phyloP scores from a whole-genome alignment of 352 stramenopile genomes.

The Phytophthora pseudosyringae region DNA sequence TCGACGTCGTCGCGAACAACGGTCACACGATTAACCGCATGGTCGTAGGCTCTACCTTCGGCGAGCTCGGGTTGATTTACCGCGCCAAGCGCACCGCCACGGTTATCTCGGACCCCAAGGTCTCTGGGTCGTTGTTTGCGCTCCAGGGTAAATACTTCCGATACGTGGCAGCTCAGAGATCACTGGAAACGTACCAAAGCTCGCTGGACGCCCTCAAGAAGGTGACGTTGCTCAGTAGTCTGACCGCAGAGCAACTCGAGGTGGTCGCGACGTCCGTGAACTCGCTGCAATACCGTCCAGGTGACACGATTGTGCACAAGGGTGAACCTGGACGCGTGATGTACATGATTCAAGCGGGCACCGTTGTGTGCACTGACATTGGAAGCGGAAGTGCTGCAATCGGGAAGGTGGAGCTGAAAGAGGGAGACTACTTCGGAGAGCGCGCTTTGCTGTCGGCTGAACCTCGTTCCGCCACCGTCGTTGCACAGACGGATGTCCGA shows the following conservation, averaged over 20 bases:
- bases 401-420: conserved; percentile 47
- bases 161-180: conserved; percentile 52
- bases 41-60: conserved; percentile 47
- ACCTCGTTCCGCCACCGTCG: conserved; percentile 88
- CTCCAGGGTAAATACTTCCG: conserved; percentile 61
- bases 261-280: conserved; percentile 52
- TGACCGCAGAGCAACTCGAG: conserved; percentile 55
- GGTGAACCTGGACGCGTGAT: conserved; percentile 73
- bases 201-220: conserved; percentile 55
- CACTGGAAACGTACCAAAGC: conserved; percentile 46
- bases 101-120: conserved; percentile 44
- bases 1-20: conserved; percentile 50
- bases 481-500: conserved; percentile 59
- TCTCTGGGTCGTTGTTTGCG: conserved; percentile 46
- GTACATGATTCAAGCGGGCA: conserved; percentile 83
- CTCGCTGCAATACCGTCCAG: conserved; percentile 51
- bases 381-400: conserved; percentile 46
- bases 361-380: conserved; percentile 65
- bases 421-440: conserved; percentile 94
- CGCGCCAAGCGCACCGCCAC: conserved; percentile 58
- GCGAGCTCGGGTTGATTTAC: conserved; percentile 65
- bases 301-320: conserved; percentile 80
- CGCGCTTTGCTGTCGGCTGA: conserved; percentile 88
- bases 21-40: conserved; percentile 55
- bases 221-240: conserved; percentile 46